Base-by-base conservation (phyloP, 352 stramenopile species). In the Globisporangium camurandrum region DNA sequence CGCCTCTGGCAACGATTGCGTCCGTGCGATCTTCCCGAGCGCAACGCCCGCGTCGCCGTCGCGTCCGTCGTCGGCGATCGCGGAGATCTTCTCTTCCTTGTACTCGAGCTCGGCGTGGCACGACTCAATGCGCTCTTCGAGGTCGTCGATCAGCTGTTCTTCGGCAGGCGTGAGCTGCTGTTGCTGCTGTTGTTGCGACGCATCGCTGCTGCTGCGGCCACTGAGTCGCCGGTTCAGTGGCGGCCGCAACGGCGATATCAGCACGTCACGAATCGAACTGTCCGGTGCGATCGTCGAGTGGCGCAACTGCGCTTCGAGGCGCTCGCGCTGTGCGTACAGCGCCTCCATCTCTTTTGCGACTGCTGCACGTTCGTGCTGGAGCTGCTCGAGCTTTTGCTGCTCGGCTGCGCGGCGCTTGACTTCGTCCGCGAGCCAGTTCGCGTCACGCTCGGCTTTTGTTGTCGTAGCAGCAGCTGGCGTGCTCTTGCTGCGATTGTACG, bases 41-140 rank as follows among this genome's bases (percentile, higher is more conserved):
- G 76, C 62, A 20, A 67, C 60, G 14, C 67, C 65, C 24, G 43
- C 60, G 39, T 88, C 79, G 8, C 69, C 49, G 34, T 56, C 46
- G 10, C 62, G 65, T 2, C 63, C 69, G 54, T 80, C 71, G n/a
- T 77, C 68, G 3, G 74, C 59, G 30, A 92, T 89, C 38, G 91
- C 81, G 1, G 79, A 90, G 17, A 94, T 91, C 42, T 86, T 86
- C 42, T 94, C 84, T 62, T 94, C 80, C 58, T 94, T 94, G 64
- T 93, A 94, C 54, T 94, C 81, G 16, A 94, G 57, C 46, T 92
- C 75, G 1, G 79, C 81, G 60, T 94, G 84, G 37, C 81, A 92
- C 1, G 74, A 80, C 50, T 94, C 84, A 49, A 94, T 94, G 24
- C 78, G 74, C 36, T 94, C 84, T 54, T 92, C 84, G 42, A 94